Evolutionary conservation across 306 rosid species (phyloP).

Genomic region (Begonia masoniana): DNA sequence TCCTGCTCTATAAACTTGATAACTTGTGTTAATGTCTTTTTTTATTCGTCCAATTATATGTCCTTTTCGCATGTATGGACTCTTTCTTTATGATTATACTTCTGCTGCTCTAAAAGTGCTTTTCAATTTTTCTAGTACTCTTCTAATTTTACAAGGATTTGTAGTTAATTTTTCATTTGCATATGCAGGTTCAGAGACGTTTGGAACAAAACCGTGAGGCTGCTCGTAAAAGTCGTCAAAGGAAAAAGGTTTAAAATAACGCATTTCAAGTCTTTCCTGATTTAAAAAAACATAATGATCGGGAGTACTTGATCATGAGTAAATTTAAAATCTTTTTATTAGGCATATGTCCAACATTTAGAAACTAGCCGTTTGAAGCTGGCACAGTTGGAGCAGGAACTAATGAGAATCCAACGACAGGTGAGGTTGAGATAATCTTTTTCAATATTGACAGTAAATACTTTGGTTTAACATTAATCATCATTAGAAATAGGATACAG

Average conservation of each 20-base stretch:
- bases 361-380: constrained; percentile 78
- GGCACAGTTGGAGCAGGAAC: constrained; percentile 63
- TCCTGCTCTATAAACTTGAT: neutral
- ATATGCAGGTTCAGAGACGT: constrained; percentile 43
- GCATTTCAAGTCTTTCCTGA: neutral
- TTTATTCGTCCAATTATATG: neutral
- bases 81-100: too few species aligned
- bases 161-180: constrained; percentile 4
- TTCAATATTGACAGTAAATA: neutral
- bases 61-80: too few species aligned
- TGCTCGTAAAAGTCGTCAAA: constrained; percentile 61
- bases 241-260: constrained; percentile 53
- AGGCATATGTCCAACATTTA: constrained; percentile 91
- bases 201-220: constrained; percentile 92
- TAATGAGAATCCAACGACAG: constrained; percentile 58
- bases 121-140: neutral
- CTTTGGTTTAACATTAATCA: neutral
- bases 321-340: constrained; percentile 4
- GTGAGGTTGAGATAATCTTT: constrained; percentile 18
- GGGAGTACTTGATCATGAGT: neutral
- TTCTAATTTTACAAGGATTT: neutral
- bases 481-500: neutral
- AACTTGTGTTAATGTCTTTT: neutral
- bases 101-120: neutral
- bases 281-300: constrained; percentile 1